A percentile compares a stretch with the other conserved stretches of the same genome.
These are phyloP conservation scores for Rosa rugosa DNA, from an alignment of 306 rosid species.

Conservation along the genomic window DNA sequence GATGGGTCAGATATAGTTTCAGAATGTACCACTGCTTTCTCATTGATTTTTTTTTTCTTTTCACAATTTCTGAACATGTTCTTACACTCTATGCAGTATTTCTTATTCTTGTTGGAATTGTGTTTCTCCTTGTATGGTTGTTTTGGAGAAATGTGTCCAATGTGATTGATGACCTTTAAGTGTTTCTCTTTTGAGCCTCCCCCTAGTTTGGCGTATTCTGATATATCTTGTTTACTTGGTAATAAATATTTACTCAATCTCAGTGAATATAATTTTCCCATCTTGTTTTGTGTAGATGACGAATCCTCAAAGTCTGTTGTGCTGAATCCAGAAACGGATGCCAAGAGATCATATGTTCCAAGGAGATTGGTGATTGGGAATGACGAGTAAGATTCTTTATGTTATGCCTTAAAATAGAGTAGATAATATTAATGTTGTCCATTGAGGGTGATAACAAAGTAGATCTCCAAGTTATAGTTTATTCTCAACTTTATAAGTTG, in stretches of 20 bases:
- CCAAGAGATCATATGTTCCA: constrained; percentile 68
- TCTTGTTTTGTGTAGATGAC: constrained; percentile 52
- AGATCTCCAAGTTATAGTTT: background rate
- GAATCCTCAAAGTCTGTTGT: constrained; percentile 51
- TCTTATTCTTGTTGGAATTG: background rate
- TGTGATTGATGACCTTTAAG: background rate
- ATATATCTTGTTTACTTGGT: constrained; percentile 17
- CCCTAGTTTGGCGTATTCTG: background rate
- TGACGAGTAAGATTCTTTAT: constrained; percentile 72
- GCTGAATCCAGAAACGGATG: constrained; percentile 44
- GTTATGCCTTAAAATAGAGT: constrained; percentile 6
- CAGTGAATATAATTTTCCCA: background rate
- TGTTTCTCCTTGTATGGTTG: background rate
- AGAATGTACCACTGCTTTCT: background rate
- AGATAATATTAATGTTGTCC: constrained; percentile 1
- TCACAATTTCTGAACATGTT: background rate
- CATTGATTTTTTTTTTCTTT: background rate
- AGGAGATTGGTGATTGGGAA: constrained; percentile 90
- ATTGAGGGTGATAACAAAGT: constrained; percentile 7
- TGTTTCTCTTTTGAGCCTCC: background rate
- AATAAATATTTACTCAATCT: constrained; percentile 13
- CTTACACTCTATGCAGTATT: background rate
- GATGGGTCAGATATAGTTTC: background rate
- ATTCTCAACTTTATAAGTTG: background rate
- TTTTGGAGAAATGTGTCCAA: background rate